Conservation (phyloP, 805 yeast genomes). For the Pichia thaimueangensis region DNA sequence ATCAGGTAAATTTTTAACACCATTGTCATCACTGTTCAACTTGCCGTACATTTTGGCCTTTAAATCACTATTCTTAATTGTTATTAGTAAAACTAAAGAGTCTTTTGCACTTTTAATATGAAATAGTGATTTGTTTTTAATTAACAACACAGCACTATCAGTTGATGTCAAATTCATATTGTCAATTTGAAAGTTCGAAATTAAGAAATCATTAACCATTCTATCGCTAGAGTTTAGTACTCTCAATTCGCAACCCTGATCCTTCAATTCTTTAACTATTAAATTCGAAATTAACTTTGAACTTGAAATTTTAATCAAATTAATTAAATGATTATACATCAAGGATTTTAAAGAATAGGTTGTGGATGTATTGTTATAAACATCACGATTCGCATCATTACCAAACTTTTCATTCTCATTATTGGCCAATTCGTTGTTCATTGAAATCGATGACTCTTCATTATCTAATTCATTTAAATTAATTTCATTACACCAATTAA, state of each 20-base stretch:
- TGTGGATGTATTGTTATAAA: neutral
- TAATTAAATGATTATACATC: conserved; percentile 30
- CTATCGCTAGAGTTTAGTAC: conserved; percentile 22
- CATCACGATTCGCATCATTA: neutral
- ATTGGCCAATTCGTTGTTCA: neutral
- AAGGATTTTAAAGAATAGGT: conserved; percentile 6
- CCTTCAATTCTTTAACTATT: conserved; percentile 43
- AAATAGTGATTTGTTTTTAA: conserved; percentile 32
- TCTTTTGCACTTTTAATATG: conserved; percentile 32
- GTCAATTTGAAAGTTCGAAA: conserved; percentile 25
- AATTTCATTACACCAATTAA: conserved; percentile 42
- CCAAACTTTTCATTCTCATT: neutral
- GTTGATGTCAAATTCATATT: conserved; percentile 3
- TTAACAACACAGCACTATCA: conserved; percentile 28
- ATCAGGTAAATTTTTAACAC: conserved; percentile 21
- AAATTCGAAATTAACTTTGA: conserved; percentile 45
- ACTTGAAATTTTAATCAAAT: conserved; percentile 38
- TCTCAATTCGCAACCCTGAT: conserved; percentile 34
- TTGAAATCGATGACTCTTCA: neutral
- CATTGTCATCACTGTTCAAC: conserved; percentile 20
- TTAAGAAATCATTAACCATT: conserved; percentile 18
- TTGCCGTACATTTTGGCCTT: conserved; percentile 32
- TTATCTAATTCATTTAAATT: conserved; percentile 10
- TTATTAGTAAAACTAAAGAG: conserved; percentile 29
- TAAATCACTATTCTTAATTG: conserved; percentile 23